These are phyloP conservation scores for Pinus taeda DNA, from an alignment of 75 land plant species.

Conservation along the genomic window DNA sequence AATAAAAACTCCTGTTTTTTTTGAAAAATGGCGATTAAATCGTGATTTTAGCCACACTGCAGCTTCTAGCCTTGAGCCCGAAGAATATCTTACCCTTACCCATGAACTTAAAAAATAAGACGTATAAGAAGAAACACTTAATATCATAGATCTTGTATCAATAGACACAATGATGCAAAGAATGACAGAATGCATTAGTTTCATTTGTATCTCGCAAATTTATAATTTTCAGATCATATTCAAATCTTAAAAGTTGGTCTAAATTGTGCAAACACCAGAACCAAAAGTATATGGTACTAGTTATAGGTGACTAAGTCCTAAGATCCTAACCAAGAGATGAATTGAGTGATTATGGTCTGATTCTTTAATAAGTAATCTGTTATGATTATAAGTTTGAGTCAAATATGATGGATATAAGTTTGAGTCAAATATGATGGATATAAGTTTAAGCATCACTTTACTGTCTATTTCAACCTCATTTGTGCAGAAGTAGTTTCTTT, in stretches of 20 bases:
- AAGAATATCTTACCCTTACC: no score
- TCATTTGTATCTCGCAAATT: no score
- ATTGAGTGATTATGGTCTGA: neutral
- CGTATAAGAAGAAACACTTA: no score
- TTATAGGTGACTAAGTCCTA: no score
- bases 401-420: neutral
- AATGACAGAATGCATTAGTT: no score
- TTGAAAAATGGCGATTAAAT: no score
- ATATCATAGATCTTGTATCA: no score
- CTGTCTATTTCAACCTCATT: slow-evolving; percentile 2
- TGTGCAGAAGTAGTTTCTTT: neutral
- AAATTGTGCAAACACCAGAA: neutral
- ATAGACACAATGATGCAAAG: no score
- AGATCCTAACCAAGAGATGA: neutral
- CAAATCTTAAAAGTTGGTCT: neutral
- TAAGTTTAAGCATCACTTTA: neutral
- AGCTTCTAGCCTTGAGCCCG: no score
- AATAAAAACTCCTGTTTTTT: no score
- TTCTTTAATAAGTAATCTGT: neutral
- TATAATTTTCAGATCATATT: neutral
- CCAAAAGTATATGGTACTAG: neutral
- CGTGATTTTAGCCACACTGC: no score
- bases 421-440: neutral
- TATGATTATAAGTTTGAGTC: neutral
- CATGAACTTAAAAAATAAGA: no score